Conservation (phyloP, 2,329 filamentous ascomycete genomes). For the Calonectria honghensis region DNA sequence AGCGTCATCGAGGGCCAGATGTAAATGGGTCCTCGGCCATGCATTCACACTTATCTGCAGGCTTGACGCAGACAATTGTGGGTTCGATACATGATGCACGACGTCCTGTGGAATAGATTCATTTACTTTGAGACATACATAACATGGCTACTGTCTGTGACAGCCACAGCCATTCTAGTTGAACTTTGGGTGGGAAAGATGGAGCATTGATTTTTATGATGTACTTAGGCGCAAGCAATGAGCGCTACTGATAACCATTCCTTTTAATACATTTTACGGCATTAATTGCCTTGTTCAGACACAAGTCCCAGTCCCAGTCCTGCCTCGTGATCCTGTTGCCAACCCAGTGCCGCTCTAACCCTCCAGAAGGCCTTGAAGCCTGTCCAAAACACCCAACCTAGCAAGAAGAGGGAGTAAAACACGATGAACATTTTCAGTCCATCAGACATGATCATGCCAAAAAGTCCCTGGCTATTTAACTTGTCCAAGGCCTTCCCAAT, state of each 20-base stretch:
- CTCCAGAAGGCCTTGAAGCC: constrained; percentile 42
- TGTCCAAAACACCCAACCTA: constrained; percentile 44
- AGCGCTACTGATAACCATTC: constrained; percentile 29
- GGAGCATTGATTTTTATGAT: constrained; percentile 36
- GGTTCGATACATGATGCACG: constrained; percentile 1
- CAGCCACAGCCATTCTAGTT: constrained; percentile 1
- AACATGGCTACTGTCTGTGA: constrained; percentile 18
- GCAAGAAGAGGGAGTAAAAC: constrained; percentile 30
- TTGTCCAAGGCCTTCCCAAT: constrained; percentile 28
- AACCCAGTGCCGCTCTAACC: constrained; percentile 36
- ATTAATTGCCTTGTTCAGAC: constrained; percentile 30
- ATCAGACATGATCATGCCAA: constrained; percentile 24
- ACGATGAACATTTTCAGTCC: constrained; percentile 29
- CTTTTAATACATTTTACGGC: constrained; percentile 41
- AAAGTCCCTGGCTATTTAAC: neutral
- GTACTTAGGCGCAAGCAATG: constrained; percentile 30
- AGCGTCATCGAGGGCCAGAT: constrained; percentile 50
- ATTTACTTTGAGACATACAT: constrained; percentile 13
- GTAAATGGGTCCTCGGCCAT: constrained; percentile 1
- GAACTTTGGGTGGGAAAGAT: constrained; percentile 10
- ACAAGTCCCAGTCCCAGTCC: constrained; percentile 36
- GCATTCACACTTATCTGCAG: neutral
- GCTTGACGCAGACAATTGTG: neutral
- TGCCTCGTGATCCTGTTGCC: constrained; percentile 39
- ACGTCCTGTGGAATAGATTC: neutral